These are phyloP conservation scores for Sporothrix euskadiensis DNA, from an alignment of 2,329 filamentous ascomycete species.

Conservation along the genomic window DNA sequence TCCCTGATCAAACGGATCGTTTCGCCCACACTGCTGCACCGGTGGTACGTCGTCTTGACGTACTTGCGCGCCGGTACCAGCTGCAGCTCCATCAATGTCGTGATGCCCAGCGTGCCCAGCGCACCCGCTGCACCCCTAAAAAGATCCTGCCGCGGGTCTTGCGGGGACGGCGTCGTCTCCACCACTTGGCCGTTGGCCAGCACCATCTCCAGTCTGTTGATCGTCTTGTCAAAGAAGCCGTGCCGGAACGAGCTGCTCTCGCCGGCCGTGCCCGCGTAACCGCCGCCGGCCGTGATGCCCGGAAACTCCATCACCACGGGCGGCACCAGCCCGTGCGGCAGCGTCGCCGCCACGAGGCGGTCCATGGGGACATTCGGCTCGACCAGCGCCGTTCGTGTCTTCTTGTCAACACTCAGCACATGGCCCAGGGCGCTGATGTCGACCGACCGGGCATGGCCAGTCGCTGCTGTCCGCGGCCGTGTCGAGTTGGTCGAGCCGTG, in stretches of 20 bases:
- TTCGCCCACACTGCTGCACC: slow-evolving; percentile 49
- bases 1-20: slow-evolving; percentile 50
- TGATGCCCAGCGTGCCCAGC: slow-evolving; percentile 67
- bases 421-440: slow-evolving; percentile 65
- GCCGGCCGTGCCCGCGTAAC: slow-evolving; percentile 69
- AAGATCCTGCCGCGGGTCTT: slow-evolving; percentile 53
- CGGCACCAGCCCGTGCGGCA: slow-evolving; percentile 65
- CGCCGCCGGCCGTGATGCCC: slow-evolving; percentile 72
- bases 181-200: slow-evolving; percentile 66
- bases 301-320: slow-evolving; percentile 77
- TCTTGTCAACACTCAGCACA: slow-evolving; percentile 63
- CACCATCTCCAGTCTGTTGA: slow-evolving; percentile 67
- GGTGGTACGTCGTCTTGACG: slow-evolving; percentile 64
- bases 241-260: slow-evolving; percentile 70
- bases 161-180: slow-evolving; percentile 41
- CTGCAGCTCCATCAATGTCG: slow-evolving; percentile 65
- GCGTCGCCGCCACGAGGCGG: slow-evolving; percentile 63
- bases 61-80: slow-evolving; percentile 61
- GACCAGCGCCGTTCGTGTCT: slow-evolving; percentile 61
- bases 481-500: slow-evolving; percentile 79
- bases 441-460: slow-evolving; percentile 41
- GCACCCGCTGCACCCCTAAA: slow-evolving; percentile 67
- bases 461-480: slow-evolving; percentile 47
- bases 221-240: slow-evolving; percentile 69
- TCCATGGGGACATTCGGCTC: slow-evolving; percentile 79